Conservation (phyloP, 2,329 filamentous ascomycete species). For the Cercospora sp. region DNA sequence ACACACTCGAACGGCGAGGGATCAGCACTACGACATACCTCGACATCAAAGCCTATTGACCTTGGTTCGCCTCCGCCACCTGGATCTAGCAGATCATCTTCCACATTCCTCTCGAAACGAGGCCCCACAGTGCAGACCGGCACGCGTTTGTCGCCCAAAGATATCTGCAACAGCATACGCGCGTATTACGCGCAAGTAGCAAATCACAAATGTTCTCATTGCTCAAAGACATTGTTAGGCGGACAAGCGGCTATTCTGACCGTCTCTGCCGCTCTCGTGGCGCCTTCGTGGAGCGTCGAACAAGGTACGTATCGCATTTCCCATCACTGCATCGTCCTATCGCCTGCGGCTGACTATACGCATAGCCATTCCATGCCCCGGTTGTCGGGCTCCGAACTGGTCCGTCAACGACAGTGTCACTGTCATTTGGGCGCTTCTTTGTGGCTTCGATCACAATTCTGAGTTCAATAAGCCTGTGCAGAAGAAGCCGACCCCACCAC, state of each 20-base stretch:
- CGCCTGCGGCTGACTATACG: neutral
- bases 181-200: neutral
- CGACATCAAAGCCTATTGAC: neutral
- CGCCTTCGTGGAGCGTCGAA: neutral
- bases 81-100: neutral
- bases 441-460: conserved; percentile 37
- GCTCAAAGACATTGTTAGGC: neutral
- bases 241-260: neutral
- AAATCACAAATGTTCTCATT: neutral
- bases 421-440: conserved; percentile 43
- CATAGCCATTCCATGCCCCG: neutral
- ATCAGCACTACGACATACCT: neutral
- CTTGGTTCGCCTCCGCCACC: neutral
- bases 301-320: neutral
- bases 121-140: neutral
- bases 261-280: neutral
- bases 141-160: neutral
- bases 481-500: neutral
- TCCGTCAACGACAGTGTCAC: conserved; percentile 29
- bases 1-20: neutral
- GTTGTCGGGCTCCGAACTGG: neutral
- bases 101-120: neutral
- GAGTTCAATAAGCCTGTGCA: conserved; percentile 24
- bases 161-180: neutral
- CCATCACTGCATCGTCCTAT: neutral